Evolutionary conservation across 2,329 filamentous ascomycete genomes (phyloP), one percentile per base, ranked within the genome.

Genomic region (Curvularia sp.): DNA sequence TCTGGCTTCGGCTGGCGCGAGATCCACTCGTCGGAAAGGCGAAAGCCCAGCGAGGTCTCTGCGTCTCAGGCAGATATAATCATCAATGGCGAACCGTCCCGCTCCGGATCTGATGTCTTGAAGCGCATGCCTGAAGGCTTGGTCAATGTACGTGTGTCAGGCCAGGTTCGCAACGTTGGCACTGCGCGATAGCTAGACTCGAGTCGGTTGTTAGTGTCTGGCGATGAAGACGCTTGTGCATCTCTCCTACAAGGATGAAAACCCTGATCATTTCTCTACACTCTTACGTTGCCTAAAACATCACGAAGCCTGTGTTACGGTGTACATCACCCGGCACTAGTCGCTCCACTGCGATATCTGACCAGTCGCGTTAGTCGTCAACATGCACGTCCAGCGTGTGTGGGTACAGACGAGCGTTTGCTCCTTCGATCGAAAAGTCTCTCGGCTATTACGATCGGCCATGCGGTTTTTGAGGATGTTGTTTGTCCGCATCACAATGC

Each of bases 391-490:
- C 70, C 60, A 82, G 74, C 80, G 79, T 81, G 77, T 70, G 76
- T 77, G 79, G 82, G 74, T 73, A 82, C 81, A 69, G 82, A 80
- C 83, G 83, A 86, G 81, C 86, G 83, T 84, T 80, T 84, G 83
- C 66, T 63, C 77, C 74, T 67, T 64, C 65, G 68, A 63, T 60
- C 64, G 69, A 68, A 52, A 55, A 52, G 64, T 53, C 59, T 38
- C 60, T 61, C 64, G 21, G 43, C 62, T 67, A 60, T 68, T 70
- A 49, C 65, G 61, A 59, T 66, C 59, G 75, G 80, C 77, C 78
- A 83, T 86, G 86, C 91, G 92, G 87, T 87, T 96, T 97, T 97
- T 96, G 84, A 83, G 84, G 92, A 96, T 89, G 92, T 93, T 80
- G 87, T 97, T 97, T 96, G 91, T 90, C 85, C 91, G 91, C 84